Evolutionary conservation across 2,329 filamentous ascomycete species (phyloP), one percentile per base, ranked within the genome.

Genomic region (Colletotrichum eremochloae): DNA sequence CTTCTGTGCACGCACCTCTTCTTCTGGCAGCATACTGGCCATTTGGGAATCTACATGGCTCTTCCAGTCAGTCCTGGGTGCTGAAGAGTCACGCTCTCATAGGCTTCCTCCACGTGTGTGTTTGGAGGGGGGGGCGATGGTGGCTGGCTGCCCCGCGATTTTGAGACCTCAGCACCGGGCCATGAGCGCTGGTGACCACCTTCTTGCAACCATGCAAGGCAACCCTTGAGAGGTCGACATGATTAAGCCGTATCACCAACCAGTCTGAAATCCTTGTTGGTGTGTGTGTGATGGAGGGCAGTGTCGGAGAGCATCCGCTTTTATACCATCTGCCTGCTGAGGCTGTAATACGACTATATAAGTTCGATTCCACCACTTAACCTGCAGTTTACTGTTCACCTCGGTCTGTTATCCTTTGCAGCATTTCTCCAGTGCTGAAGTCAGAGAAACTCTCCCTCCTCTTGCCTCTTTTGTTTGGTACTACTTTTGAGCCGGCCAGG

Each of bases 131-230:
- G 70, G 33, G 70, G 29, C 66, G 67, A 56, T 46, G 56, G 71
- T 71, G 71, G 71, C 71, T 73, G 67, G 57, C 68, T 73, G 56
- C 71, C 67, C 67, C 62, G 56, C 56, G 71, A 62, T 67, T 61
- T 63, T 67, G 68, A 73, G 71, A 73, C 67, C 75, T 69, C 72
- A 73, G 75, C 65, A 72, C 69, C 68, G 55, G 46, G 55, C 61
- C 55, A 72, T 74, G 55, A 69, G 63, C 72, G 73, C 75, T 70
- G 75, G 76, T 77, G 76, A 77, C 75, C 76, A 76, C 76, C 73
- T 40, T 65, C 69, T 63, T 68, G 52, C 63, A 52, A 56, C 71
- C 74, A 77, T 75, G 77, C 77, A 76, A 76, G 77, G 77, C 76
- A 76, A 72, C 72, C 69, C 72, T 75, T 61, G 67, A 61, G 56